A percentile compares a stretch with the other conserved stretches of the same genome.
Evolutionary conservation across 1,284 basidiomycete genomes (phyloP).

Genomic region (Austroboletus olivaceoglutinosus): DNA sequence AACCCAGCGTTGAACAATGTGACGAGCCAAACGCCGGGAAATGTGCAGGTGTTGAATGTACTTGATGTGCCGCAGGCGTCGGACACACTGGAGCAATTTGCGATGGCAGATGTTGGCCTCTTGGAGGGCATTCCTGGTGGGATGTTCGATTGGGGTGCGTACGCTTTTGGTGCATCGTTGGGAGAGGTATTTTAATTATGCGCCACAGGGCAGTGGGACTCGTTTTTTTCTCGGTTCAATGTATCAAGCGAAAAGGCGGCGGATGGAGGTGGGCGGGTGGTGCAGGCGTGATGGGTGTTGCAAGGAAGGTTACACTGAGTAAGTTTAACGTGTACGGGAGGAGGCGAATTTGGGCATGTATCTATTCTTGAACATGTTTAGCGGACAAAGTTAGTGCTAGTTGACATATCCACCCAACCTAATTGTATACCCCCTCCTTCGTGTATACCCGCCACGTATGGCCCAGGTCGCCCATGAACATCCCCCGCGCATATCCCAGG

Average conservation of each 20-base stretch:
- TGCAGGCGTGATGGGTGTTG: background rate
- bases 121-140: constrained; percentile 80
- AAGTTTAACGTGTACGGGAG: background rate
- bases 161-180: constrained; percentile 5
- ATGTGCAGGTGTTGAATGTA: constrained; percentile 73
- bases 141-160: constrained; percentile 85
- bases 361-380: background rate
- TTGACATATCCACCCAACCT: constrained; percentile 13
- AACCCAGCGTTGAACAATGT: constrained; percentile 61
- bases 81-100: constrained; percentile 57
- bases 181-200: constrained; percentile 4
- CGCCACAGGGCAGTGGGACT: constrained; percentile 69
- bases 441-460: constrained; percentile 35
- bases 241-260: constrained; percentile 10
- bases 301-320: constrained; percentile 1
- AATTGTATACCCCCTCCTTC: constrained; percentile 24
- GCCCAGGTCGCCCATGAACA: constrained; percentile 38
- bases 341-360: constrained; percentile 2
- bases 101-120: constrained; percentile 67
- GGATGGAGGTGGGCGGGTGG: background rate
- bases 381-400: constrained; percentile 8
- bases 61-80: constrained; percentile 57
- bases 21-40: constrained; percentile 40
- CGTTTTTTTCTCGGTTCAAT: constrained; percentile 57
- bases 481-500: constrained; percentile 60